These are phyloP conservation scores for Setaria viridis DNA, from an alignment of 202 grass and related monocot species.

Conservation along the genomic window DNA sequence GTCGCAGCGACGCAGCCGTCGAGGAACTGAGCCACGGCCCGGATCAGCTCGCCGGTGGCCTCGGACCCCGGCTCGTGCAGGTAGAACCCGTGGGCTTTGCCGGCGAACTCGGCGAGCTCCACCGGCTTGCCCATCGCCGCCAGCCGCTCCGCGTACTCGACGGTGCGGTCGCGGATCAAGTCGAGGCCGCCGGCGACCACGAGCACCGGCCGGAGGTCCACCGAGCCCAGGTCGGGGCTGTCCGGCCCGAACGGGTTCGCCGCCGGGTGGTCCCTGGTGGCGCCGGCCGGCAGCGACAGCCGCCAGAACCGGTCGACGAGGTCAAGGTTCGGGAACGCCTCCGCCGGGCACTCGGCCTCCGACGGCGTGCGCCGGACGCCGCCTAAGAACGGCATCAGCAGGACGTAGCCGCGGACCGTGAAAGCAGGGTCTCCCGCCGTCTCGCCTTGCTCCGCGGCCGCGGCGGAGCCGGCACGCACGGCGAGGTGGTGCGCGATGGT, in stretches of 20 bases:
- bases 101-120: conserved; percentile 42
- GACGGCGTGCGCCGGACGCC: conserved; percentile 42
- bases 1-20: not conserved
- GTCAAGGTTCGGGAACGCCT: conserved; percentile 43
- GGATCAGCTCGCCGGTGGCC: conserved; percentile 47
- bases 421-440: not conserved
- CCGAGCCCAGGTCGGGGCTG: conserved; percentile 24
- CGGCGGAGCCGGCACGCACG: conserved; percentile 36
- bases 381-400: conserved; percentile 68
- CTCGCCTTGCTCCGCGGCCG: not conserved
- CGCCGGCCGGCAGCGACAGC: conserved; percentile 59
- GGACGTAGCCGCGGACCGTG: conserved; percentile 38
- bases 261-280: conserved; percentile 58
- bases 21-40: conserved; percentile 39
- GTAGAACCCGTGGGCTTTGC: conserved; percentile 59
- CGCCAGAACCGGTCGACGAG: conserved; percentile 55
- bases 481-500: conserved; percentile 87
- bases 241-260: conserved; percentile 62
- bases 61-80: conserved; percentile 46
- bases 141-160: conserved; percentile 52
- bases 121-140: conserved; percentile 49
- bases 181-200: conserved; percentile 52
- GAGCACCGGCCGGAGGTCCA: conserved; percentile 47
- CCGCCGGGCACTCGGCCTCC: conserved; percentile 47
- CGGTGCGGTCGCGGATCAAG: conserved; percentile 53